Evolutionary conservation across 2,329 filamentous ascomycete species (phyloP).

Genomic region (Hypocreales sp.): DNA sequence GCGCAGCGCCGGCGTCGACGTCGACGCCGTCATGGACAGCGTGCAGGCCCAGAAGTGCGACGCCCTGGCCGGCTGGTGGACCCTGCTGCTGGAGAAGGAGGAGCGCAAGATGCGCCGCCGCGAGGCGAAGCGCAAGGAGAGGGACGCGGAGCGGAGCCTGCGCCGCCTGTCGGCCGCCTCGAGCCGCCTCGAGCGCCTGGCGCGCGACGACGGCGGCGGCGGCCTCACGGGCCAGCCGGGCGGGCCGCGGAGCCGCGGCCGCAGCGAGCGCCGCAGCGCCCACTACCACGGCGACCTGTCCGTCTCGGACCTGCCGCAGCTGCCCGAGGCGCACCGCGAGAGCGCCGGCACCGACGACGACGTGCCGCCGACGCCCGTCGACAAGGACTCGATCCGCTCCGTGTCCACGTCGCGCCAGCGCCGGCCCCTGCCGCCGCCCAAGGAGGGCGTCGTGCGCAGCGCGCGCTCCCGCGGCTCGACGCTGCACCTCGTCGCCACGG

Average conservation of each 20-base stretch:
- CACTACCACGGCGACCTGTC: constrained; percentile 46
- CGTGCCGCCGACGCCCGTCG: constrained; percentile 53
- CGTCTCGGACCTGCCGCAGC: constrained; percentile 59
- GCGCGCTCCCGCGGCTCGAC: constrained; percentile 69
- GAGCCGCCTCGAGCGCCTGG: constrained; percentile 68
- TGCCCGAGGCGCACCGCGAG: constrained; percentile 45
- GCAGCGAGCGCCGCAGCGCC: constrained; percentile 61
- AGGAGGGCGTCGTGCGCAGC: constrained; percentile 55
- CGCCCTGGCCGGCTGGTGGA: constrained; percentile 89
- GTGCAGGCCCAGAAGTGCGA: constrained; percentile 85
- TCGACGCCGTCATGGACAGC: constrained; percentile 87
- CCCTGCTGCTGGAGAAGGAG: constrained; percentile 84
- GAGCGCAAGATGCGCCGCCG: constrained; percentile 67
- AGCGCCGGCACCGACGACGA: constrained; percentile 12
- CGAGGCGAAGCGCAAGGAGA: constrained; percentile 73
- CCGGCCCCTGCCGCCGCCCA: constrained; percentile 67
- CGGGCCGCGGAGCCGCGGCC: constrained; percentile 52
- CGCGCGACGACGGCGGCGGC: constrained; percentile 68
- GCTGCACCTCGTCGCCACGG: constrained; percentile 65
- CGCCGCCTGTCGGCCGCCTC: constrained; percentile 80
- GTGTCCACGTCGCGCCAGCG: constrained; percentile 64
- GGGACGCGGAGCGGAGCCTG: constrained; percentile 66
- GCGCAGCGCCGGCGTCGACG: constrained; percentile 85
- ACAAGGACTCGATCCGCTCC: constrained; percentile 64
- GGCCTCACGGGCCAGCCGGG: constrained; percentile 29